Evolutionary conservation across 1,284 basidiomycete species (phyloP).

Genomic region (Ceratobasidium sp.): DNA sequence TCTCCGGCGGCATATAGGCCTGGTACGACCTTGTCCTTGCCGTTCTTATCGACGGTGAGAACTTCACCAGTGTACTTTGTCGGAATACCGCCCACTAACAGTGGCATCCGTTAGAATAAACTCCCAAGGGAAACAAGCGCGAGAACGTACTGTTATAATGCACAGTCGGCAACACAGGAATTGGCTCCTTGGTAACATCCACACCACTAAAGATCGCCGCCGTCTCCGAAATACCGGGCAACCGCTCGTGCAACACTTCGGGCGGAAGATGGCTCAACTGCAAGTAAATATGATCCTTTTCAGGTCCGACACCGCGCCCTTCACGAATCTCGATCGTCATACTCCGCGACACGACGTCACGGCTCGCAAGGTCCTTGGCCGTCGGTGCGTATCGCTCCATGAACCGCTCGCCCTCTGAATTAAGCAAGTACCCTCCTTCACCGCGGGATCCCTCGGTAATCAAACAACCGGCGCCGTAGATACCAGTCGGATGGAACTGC

Average conservation of each 20-base stretch:
- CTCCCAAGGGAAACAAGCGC: slow-evolving; percentile 2
- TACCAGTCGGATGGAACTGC: slow-evolving; percentile 99
- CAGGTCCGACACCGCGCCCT: slow-evolving; percentile 98
- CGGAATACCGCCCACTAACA: slow-evolving; percentile 97
- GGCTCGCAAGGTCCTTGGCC: slow-evolving; percentile 99
- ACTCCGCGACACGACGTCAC: slow-evolving; percentile 98
- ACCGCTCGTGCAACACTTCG: slow-evolving; percentile 95
- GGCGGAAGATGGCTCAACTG: slow-evolving; percentile 98
- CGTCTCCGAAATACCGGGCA: slow-evolving; percentile 99
- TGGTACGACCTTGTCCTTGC: slow-evolving; percentile 95
- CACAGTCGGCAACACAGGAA: slow-evolving; percentile 95
- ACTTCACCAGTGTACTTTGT: slow-evolving; percentile 99
- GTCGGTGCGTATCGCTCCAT: slow-evolving; percentile 99
- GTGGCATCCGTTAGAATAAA: slow-evolving; percentile 52
- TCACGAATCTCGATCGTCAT: slow-evolving; percentile 99
- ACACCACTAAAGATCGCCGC: slow-evolving; percentile 99
- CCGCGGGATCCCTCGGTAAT: slow-evolving; percentile 99
- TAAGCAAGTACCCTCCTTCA: slow-evolving; percentile 98
- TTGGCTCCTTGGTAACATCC: slow-evolving; percentile 99
- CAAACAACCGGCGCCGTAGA: slow-evolving; percentile 98
- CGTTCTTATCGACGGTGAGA: slow-evolving; percentile 85
- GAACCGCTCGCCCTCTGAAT: slow-evolving; percentile 99
- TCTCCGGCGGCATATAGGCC: slow-evolving; percentile 99
- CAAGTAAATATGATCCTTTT: slow-evolving; percentile 98
- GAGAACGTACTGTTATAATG: slow-evolving; percentile 89